phyloP scores from a whole-genome alignment of 805 yeast genomes.

The Candida golubevii region DNA sequence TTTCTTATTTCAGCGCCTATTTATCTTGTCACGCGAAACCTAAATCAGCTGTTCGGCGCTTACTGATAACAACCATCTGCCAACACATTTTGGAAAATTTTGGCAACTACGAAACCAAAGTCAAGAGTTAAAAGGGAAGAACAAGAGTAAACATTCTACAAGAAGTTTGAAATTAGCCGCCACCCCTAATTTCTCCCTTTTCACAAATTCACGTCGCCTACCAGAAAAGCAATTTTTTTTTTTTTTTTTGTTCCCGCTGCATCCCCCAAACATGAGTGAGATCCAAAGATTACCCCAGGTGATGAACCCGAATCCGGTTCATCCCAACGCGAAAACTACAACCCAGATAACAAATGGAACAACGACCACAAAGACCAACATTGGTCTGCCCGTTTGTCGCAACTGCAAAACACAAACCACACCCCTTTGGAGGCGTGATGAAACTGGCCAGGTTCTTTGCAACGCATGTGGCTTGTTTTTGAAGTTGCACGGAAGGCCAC shows the following conservation, averaged over 20 bases:
- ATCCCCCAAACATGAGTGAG: constrained; percentile 14
- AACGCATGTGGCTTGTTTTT: constrained; percentile 94
- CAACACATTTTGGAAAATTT: no score
- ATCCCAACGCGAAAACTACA: constrained; percentile 63
- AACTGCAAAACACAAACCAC: constrained; percentile 92
- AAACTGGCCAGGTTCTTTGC: constrained; percentile 80
- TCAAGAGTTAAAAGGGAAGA: no score
- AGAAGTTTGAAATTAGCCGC: no score
- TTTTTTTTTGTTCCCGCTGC: neutral
- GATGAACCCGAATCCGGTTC: constrained; percentile 33
- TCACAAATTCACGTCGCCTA: no score
- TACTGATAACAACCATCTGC: no score
- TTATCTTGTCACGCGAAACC: no score
- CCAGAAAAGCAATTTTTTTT: no score
- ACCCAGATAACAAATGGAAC: constrained; percentile 56
- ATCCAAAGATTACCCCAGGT: constrained; percentile 18
- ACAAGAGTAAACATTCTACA: no score
- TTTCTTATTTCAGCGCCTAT: no score
- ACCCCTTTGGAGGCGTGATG: constrained; percentile 94
- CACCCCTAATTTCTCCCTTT: no score
- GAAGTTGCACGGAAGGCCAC: constrained; percentile 86
- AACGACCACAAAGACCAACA: constrained; percentile 60
- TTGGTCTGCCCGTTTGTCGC: constrained; percentile 70
- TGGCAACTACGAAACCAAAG: no score
- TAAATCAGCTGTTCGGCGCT: no score